Evolutionary conservation across 2,329 filamentous ascomycete species (phyloP).

Genomic region (Pseudogymnoascus sp.): DNA sequence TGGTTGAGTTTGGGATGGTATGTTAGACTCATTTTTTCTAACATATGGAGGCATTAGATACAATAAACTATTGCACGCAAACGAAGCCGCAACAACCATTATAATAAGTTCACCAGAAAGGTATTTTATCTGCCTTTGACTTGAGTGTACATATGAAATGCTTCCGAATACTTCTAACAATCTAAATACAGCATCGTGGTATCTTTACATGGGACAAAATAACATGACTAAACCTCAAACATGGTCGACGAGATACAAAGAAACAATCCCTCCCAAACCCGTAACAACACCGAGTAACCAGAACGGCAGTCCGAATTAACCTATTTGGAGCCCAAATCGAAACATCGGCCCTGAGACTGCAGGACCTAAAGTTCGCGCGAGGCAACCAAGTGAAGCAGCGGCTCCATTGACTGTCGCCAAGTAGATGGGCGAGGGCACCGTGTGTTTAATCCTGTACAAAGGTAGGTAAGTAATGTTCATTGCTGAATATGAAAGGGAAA

Average conservation of each 20-base stretch:
- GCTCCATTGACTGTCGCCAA: constrained; percentile 6
- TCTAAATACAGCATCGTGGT: too few species aligned
- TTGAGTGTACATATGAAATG: too few species aligned
- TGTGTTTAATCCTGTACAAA: background rate
- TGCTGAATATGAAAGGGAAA: background rate
- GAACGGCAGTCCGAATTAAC: background rate
- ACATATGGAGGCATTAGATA: background rate
- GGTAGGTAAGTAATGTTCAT: background rate
- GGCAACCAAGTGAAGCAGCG: background rate
- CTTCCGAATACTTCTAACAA: too few species aligned
- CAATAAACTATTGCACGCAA: background rate
- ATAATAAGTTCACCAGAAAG: too few species aligned
- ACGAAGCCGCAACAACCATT: too few species aligned
- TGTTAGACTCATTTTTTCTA: background rate
- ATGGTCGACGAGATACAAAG: background rate
- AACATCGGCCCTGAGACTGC: background rate
- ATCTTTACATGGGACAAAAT: background rate
- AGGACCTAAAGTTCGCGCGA: constrained; percentile 3
- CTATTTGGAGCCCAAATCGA: background rate
- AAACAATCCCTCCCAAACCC: background rate
- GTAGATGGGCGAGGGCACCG: background rate
- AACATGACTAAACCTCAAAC: background rate
- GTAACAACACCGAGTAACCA: constrained; percentile 1
- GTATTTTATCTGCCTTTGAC: too few species aligned
- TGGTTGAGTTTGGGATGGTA: background rate